phyloP scores from a whole-genome alignment of 306 rosid species.

The Vigna angularis region DNA sequence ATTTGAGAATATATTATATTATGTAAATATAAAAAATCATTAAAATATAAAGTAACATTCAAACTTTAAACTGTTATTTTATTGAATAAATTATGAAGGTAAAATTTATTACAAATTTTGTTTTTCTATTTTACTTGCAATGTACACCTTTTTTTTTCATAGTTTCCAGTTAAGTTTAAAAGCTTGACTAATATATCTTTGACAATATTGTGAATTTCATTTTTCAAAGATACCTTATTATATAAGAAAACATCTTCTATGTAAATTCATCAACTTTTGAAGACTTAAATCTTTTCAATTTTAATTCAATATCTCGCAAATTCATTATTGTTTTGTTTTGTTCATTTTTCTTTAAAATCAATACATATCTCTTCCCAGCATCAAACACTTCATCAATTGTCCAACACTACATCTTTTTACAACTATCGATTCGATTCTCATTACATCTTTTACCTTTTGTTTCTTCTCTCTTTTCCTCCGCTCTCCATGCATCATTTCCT shows the following conservation, averaged over 20 bases:
- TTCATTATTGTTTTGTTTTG: neutral
- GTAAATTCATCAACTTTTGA: conserved; percentile 20
- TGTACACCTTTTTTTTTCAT: no score
- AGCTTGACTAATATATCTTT: neutral
- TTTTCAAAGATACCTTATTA: neutral
- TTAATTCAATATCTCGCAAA: conserved; percentile 16
- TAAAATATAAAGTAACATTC: no score
- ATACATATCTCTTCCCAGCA: conserved; percentile 9
- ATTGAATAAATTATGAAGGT: no score
- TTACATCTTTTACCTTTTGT: no score
- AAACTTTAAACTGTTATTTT: no score
- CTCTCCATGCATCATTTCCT: neutral
- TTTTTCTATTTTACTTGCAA: no score
- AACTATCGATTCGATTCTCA: neutral
- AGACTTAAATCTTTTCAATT: neutral
- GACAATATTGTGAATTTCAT: neutral
- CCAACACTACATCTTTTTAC: conserved; percentile 33
- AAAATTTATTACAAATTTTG: no score
- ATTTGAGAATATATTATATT: no score
- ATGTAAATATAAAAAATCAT: no score
- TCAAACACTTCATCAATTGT: conserved; percentile 27
- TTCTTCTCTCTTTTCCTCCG: neutral
- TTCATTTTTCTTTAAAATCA: neutral
- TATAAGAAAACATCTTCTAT: conserved; percentile 3
- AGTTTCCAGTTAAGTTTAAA: neutral